A percentile compares a stretch with the other conserved stretches of the same genome.
Conservation (phyloP, 2,329 filamentous ascomycete genomes). For the Calonectria fujianensis region DNA sequence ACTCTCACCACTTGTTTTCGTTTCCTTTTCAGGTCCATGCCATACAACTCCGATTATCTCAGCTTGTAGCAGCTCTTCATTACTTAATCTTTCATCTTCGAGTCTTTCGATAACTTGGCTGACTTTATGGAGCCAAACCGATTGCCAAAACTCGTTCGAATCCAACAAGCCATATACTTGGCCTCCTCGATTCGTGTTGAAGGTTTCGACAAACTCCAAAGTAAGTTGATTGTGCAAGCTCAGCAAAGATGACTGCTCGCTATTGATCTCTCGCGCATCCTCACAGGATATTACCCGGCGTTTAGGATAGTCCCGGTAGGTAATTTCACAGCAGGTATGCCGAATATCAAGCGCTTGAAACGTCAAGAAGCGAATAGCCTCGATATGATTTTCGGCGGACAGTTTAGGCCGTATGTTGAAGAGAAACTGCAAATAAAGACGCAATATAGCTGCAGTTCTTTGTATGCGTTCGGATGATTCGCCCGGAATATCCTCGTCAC, state of each 20-base stretch:
- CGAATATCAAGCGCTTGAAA: neutral
- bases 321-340: neutral
- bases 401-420: neutral
- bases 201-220: neutral
- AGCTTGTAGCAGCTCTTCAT: neutral
- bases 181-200: neutral
- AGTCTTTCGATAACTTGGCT: neutral
- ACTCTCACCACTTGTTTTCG: too few species aligned
- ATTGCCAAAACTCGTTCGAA: neutral
- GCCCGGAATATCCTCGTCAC: neutral
- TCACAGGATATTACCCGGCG: neutral
- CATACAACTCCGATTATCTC: neutral
- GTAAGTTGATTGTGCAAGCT: neutral
- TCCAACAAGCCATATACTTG: neutral
- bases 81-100: neutral
- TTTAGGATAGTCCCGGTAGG: fast-evolving
- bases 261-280: neutral
- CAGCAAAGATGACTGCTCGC: neutral
- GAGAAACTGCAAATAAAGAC: neutral
- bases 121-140: neutral
- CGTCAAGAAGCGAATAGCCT: neutral
- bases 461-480: neutral
- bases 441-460: neutral
- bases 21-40: neutral
- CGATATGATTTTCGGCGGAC: neutral